Evolutionary conservation across 306 rosid genomes (phyloP), one percentile per base, ranked within the genome.

Genomic region (Ormosia semicastrata): DNA sequence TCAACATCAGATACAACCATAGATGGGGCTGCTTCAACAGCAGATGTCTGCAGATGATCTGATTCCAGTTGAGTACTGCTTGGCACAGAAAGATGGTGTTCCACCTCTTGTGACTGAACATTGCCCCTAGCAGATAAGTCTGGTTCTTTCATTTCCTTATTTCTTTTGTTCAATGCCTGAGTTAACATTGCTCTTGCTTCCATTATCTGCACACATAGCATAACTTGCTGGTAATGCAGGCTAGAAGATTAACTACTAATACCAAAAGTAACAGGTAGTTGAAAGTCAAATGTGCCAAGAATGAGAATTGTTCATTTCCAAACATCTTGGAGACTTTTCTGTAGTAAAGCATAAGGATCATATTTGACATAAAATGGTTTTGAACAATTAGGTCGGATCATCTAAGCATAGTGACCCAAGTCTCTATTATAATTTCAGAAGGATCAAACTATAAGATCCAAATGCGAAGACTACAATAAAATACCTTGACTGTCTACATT

Each of bases 121-220:
- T 76, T 2, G 65, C 34, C 78, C 36, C 58, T 62, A 44, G 63
- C 82, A 52, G 89, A 90, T 63, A 79, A 66, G 33, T 90, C 89
- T 3, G 78, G 57, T 60, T 78, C 97, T 69, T 72, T 82, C 81
- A 85, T 88, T 54, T 60, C 89, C 77, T 78, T 83, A 30, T 78
- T 65, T 85, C 79, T 77, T 76, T 37, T 77, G 67, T 87, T 90
- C 58, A 91, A 84, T 46, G 81, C 89, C n/a, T 90, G 89, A 58
- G 93, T 75, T 86, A 94, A 63, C 89, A 86, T 86, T 29, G 86
- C 87, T 89, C 97, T 87, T 50, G 93, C 97, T 77, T 94, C 97
- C 63, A 90, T 83, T 66, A 92, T 88, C 98, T 94, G 91, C 80
- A 60, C 32, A 81, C 49, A 69, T 29, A 77, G 36, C 56, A 77